Percentiles rank a stretch among this genome's conserved stretches.
phyloP scores from a whole-genome alignment of 2,329 filamentous ascomycete genomes.

The Ustilaginoidea virens region DNA sequence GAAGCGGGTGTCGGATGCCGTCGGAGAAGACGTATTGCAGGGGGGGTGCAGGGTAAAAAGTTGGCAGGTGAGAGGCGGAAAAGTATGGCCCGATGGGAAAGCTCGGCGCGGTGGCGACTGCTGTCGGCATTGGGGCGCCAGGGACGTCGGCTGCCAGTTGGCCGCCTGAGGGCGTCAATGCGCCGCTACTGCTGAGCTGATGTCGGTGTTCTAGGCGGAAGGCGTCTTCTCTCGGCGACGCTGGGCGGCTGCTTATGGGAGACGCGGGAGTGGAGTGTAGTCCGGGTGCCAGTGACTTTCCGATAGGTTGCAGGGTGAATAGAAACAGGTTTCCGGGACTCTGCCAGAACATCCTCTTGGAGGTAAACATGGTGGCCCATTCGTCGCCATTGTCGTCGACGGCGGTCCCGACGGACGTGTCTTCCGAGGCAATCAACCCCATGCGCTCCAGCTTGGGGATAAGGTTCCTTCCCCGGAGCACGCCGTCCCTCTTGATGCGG shows the following conservation, averaged over 20 bases:
- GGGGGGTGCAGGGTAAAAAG: conserved; percentile 76
- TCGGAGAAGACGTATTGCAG: conserved; percentile 68
- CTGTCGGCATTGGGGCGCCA: conserved; percentile 21
- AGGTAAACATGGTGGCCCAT: conserved; percentile 74
- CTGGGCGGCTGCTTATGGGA: too few species aligned
- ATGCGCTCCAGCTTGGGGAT: conserved; percentile 87
- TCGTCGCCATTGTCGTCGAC: conserved; percentile 45
- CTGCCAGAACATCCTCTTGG: conserved; percentile 78
- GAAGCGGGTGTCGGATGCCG: conserved; percentile 67
- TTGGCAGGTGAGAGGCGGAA: conserved; percentile 73
- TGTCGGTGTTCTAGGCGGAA: neutral
- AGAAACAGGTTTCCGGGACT: conserved; percentile 75
- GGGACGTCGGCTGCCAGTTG: conserved; percentile 21
- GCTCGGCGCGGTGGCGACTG: conserved; percentile 16
- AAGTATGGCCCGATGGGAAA: conserved; percentile 54
- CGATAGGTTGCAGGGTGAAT: conserved; percentile 59
- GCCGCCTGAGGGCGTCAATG: conserved; percentile 5
- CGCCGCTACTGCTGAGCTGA: conserved; percentile 2
- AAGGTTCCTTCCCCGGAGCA: conserved; percentile 68
- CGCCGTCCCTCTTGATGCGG: conserved; percentile 72
- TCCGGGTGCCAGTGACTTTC: too few species aligned
- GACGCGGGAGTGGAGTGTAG: too few species aligned
- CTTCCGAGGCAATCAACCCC: conserved; percentile 64
- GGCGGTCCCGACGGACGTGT: conserved; percentile 57
- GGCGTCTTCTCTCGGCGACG: conserved; percentile 2